Conservation (phyloP, 805 yeast genomes). For the Teunomyces stri region DNA sequence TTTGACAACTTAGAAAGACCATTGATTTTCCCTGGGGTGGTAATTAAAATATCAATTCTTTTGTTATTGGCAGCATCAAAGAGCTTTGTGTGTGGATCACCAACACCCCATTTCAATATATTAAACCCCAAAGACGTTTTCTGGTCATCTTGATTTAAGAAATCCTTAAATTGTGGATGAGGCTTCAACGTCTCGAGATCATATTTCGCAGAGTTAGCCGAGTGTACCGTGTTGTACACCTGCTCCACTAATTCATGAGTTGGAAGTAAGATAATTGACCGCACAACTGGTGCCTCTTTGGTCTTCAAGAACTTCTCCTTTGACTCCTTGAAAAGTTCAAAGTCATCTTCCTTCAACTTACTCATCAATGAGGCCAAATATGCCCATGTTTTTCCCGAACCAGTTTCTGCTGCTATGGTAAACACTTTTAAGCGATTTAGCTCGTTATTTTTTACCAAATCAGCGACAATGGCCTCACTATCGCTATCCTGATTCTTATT, state of each 20-base stretch:
- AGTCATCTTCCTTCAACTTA: constrained; percentile 59
- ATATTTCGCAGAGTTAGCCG: constrained; percentile 25
- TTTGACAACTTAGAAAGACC: constrained; percentile 33
- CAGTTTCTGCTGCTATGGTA: constrained; percentile 93
- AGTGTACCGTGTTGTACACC: constrained; percentile 49
- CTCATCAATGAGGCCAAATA: constrained; percentile 76
- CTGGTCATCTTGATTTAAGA: constrained; percentile 22
- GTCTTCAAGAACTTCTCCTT: constrained; percentile 19
- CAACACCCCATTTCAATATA: constrained; percentile 60
- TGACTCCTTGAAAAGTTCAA: constrained; percentile 19
- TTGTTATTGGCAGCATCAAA: constrained; percentile 37
- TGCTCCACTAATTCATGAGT: constrained; percentile 87
- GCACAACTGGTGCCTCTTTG: constrained; percentile 38
- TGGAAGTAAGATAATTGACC: constrained; percentile 80
- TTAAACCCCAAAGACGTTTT: constrained; percentile 38
- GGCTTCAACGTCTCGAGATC: constrained; percentile 19
- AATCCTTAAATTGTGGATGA: constrained; percentile 18
- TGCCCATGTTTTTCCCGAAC: constrained; percentile 95
- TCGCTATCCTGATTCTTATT: constrained; percentile 21
- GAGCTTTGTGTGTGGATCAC: constrained; percentile 53
- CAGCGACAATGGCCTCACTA: constrained; percentile 19
- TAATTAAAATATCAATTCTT: constrained; percentile 74
- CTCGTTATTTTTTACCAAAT: constrained; percentile 29
- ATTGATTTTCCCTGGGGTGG: constrained; percentile 79
- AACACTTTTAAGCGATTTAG: constrained; percentile 49